Conservation (phyloP, 2,329 filamentous ascomycete species). For the Trichocomaceae sp. region DNA sequence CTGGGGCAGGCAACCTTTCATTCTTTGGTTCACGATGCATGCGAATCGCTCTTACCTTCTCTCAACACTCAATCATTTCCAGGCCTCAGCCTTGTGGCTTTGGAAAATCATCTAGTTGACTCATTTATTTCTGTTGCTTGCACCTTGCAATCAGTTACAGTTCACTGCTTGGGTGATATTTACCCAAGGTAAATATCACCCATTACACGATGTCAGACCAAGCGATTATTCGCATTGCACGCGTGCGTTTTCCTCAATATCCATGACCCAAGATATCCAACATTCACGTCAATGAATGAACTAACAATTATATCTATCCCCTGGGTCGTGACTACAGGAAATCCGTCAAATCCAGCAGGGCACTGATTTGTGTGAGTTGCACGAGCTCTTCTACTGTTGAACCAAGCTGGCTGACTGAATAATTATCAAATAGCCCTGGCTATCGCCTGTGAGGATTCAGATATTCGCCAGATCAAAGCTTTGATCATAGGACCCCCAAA, state of each 20-base stretch:
- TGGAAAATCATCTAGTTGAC: neutral
- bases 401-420: neutral
- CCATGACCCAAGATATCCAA: neutral
- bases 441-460: conserved; percentile 77
- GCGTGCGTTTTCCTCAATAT: conserved; percentile 49
- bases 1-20: neutral
- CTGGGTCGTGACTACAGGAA: conserved; percentile 51
- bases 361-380: conserved; percentile 65
- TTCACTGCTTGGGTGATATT: neutral
- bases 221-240: conserved; percentile 79
- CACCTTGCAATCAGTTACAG: neutral
- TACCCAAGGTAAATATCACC: no score
- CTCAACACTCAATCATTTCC: neutral
- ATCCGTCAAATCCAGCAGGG: conserved; percentile 77
- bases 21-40: neutral
- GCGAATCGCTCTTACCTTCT: neutral
- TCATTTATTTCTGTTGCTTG: neutral
- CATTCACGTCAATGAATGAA: neutral
- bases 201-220: conserved; percentile 63
- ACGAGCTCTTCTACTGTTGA: neutral
- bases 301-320: neutral
- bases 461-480: conserved; percentile 81
- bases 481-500: conserved; percentile 89
- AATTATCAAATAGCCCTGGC: conserved; percentile 63
- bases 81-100: neutral